A percentile compares a stretch with the other conserved stretches of the same genome.
Conservation (phyloP, 345 rosid genomes). For the Aegle marmelos region DNA sequence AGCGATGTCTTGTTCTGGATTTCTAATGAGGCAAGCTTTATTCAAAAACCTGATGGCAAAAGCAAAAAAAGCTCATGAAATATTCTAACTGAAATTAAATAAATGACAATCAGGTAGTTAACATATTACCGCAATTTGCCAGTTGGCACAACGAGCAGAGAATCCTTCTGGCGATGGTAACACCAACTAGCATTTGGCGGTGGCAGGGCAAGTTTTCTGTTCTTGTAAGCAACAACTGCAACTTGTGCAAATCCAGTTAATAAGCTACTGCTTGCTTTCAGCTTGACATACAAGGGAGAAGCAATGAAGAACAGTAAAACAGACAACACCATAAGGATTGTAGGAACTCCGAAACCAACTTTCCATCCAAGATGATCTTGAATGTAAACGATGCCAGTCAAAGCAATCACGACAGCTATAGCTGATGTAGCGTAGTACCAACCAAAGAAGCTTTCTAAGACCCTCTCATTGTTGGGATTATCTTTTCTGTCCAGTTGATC, state of each 20-base stretch:
- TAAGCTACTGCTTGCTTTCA: constrained; percentile 39
- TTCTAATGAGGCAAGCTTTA: constrained; percentile 60
- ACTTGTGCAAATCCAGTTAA: constrained; percentile 53
- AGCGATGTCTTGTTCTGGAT: constrained; percentile 45
- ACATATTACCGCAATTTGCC: constrained; percentile 47
- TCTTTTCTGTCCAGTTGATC: constrained; percentile 54
- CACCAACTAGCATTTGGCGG: constrained; percentile 28
- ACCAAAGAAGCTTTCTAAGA: constrained; percentile 60
- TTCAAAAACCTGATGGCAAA: constrained; percentile 56
- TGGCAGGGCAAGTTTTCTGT: constrained; percentile 49
- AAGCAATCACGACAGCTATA: constrained; percentile 45
- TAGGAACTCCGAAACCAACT: constrained; percentile 62
- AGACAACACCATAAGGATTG: constrained; percentile 49
- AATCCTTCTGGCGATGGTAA: constrained; percentile 51
- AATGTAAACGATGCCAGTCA: constrained; percentile 53
- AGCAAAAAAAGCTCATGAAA: constrained; percentile 2
- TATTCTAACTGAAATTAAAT: neutral
- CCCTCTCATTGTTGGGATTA: constrained; percentile 48
- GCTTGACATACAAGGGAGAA: constrained; percentile 46
- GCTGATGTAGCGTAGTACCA: constrained; percentile 65
- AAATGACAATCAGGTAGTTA: neutral
- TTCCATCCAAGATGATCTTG: constrained; percentile 64
- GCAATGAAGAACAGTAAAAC: constrained; percentile 43
- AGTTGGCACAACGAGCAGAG: constrained; percentile 44
- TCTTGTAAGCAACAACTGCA: constrained; percentile 41